phyloP scores from a whole-genome alignment of 2,329 filamentous ascomycete genomes.

The Stagonosporopsis chrysanthemi region DNA sequence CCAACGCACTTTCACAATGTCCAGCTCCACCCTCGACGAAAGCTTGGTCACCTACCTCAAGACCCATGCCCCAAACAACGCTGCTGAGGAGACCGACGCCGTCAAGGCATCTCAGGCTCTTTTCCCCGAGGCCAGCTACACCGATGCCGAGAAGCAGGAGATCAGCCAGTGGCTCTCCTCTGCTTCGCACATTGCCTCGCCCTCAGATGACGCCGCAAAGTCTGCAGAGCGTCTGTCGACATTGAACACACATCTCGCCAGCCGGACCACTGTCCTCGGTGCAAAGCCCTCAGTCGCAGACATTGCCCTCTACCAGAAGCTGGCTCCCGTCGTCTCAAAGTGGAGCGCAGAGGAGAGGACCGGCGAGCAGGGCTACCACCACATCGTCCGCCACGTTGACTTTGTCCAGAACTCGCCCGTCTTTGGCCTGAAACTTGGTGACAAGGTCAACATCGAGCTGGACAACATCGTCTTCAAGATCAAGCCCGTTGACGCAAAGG shows the following conservation, averaged over 20 bases:
- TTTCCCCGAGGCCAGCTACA: slow-evolving; percentile 74
- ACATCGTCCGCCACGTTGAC: slow-evolving; percentile 90
- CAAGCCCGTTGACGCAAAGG: slow-evolving; percentile 88
- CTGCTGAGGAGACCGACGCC: slow-evolving; percentile 46
- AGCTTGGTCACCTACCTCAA: slow-evolving; percentile 46
- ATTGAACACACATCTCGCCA: slow-evolving; percentile 86
- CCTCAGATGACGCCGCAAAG: slow-evolving; percentile 64
- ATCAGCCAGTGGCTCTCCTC: slow-evolving; percentile 89
- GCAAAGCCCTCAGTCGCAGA: slow-evolving; percentile 89
- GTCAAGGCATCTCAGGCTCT: slow-evolving; percentile 65
- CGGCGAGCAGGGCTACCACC: slow-evolving; percentile 85
- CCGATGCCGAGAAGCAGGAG: slow-evolving; percentile 80
- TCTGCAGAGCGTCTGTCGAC: slow-evolving; percentile 72
- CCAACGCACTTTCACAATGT: slow-evolving; percentile 43
- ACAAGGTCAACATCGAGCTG: slow-evolving; percentile 81
- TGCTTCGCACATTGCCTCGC: slow-evolving; percentile 71
- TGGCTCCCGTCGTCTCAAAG: slow-evolving; percentile 76
- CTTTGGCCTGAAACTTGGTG: slow-evolving; percentile 73
- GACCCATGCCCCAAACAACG: slow-evolving; percentile 49
- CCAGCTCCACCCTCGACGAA: slow-evolving; percentile 46
- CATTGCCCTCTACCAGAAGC: slow-evolving; percentile 79
- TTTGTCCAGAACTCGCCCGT: slow-evolving; percentile 89
- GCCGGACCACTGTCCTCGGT: slow-evolving; percentile 87
- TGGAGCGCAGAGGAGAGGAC: slow-evolving; percentile 90
- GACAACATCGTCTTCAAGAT: slow-evolving; percentile 86